Base-by-base conservation (phyloP, 2,329 filamentous ascomycete species). In the Aspergillus jensenii region DNA sequence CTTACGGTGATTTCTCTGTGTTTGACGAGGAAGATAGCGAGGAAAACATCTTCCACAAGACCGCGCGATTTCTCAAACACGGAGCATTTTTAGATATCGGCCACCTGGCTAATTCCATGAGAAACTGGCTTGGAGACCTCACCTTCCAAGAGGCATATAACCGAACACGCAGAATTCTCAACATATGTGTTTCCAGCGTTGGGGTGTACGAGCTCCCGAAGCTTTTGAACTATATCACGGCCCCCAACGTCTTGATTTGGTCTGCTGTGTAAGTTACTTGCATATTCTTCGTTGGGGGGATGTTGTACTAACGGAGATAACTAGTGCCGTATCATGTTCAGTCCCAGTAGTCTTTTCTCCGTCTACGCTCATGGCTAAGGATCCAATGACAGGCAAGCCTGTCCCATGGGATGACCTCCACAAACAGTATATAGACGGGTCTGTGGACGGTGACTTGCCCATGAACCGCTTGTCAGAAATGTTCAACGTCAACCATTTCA, bases 401-500 rank as follows among this genome's bases (percentile, higher is more conserved):
- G 84, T 86, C 15, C 88, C 90, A 0, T 97, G 93, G 93, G 93
- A 95, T 65, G 90, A 91, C 14, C 88, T 89, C 3, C 88, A 90
- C 27, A 90, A 92, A 70, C 86, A 86, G 63, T 97, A 91, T 84
- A 96, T 98, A 52, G 93, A 98, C 71, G 93, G 93, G 1, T 97
- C 93, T 1, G 91, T 98, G 21, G 92, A 97, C 71, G 95, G 95
- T 59, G 93, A 98, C 72, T 80, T 98, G 3, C 93, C 93, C 2
- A 96, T 96, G 86, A 91, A 89, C 19, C 86, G 91, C 2, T 81
- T 98, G 15, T 87, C 92, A 1, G 92, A 96, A 70, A 93, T 97
- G 89, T 96, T 97, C 80, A 96, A 97, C 69, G 93, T 97, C 71
- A 97, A 97, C 69, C 93, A 97, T 71, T 97, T 97, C 70, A 97